Evolutionary conservation across 306 rosid genomes (phyloP).

Genomic region (Malus orientalis): DNA sequence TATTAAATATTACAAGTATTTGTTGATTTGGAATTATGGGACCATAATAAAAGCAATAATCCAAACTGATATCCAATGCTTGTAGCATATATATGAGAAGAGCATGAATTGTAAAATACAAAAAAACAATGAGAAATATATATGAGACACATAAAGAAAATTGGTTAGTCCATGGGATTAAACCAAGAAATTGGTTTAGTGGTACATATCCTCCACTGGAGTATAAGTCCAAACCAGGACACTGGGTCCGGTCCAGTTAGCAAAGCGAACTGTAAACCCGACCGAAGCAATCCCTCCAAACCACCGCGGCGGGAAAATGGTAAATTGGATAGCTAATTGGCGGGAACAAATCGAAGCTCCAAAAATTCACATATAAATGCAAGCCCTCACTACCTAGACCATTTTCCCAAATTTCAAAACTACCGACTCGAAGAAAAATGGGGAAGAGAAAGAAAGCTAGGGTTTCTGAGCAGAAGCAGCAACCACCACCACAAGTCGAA

Average conservation of each 20-base stretch:
- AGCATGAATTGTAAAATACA: too few relatives aligned
- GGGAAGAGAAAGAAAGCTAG: slow-evolving; percentile 52
- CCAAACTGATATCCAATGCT: too few relatives aligned
- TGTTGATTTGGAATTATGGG: too few relatives aligned
- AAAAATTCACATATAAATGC: neutral
- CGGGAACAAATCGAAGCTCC: slow-evolving; percentile 13
- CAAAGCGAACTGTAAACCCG: neutral
- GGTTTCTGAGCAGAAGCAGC: slow-evolving; percentile 47
- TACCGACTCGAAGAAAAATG: slow-evolving; percentile 21
- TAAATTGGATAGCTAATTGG: neutral
- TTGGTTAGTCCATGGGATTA: too few relatives aligned
- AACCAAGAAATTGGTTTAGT: too few relatives aligned
- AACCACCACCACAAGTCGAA: slow-evolving; percentile 8
- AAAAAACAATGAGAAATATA: too few relatives aligned
- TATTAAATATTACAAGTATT: too few relatives aligned
- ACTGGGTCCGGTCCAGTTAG: neutral
- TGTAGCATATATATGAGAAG: too few relatives aligned
- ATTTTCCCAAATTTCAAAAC: neutral
- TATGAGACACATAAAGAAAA: too few relatives aligned
- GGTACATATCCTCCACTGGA: too few relatives aligned
- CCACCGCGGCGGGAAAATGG: slow-evolving; percentile 5
- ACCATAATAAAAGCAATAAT: too few relatives aligned
- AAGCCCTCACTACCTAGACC: neutral
- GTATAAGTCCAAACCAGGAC: neutral
- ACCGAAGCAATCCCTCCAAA: neutral